phyloP scores from a whole-genome alignment of 1,284 basidiomycete species.

The Stereum hirsutum region DNA sequence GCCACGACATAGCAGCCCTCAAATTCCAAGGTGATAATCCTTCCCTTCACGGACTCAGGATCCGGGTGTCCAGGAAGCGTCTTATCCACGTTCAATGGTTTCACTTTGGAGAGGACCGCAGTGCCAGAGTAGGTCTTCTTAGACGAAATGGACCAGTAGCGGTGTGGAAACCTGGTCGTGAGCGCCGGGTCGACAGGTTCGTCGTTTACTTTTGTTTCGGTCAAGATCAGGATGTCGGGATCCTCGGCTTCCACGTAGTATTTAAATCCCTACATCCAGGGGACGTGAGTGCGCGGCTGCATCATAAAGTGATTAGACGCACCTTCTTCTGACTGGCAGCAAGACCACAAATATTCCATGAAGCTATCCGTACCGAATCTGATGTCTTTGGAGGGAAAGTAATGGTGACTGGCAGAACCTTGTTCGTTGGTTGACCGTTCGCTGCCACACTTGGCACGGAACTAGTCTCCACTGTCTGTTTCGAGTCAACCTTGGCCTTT shows the following conservation, averaged over 20 bases:
- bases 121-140: conserved; percentile 79
- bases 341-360: conserved; percentile 73
- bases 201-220: conserved; percentile 77
- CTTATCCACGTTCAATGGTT: conserved; percentile 60
- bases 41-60: conserved; percentile 52
- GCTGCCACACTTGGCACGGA: conserved; percentile 11
- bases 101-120: conserved; percentile 71
- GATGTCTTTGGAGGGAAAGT: conserved; percentile 40
- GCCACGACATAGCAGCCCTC: conserved; percentile 63
- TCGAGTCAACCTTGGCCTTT: conserved; percentile 13
- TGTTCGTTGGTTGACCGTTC: conserved; percentile 64
- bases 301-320: neutral
- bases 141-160: conserved; percentile 65
- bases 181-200: conserved; percentile 50
- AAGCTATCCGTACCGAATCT: conserved; percentile 46
- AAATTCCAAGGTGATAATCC: conserved; percentile 79
- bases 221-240: conserved; percentile 71
- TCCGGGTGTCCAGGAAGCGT: conserved; percentile 69
- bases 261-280: conserved; percentile 56
- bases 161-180: conserved; percentile 51
- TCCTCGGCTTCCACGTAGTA: conserved; percentile 76
- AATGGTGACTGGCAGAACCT: conserved; percentile 56
- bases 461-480: neutral
- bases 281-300: neutral
- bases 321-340: conserved; percentile 69